These are phyloP conservation scores for Diaporthe sp. DNA, from an alignment of 2,329 filamentous ascomycete species.

Conservation along the genomic window DNA sequence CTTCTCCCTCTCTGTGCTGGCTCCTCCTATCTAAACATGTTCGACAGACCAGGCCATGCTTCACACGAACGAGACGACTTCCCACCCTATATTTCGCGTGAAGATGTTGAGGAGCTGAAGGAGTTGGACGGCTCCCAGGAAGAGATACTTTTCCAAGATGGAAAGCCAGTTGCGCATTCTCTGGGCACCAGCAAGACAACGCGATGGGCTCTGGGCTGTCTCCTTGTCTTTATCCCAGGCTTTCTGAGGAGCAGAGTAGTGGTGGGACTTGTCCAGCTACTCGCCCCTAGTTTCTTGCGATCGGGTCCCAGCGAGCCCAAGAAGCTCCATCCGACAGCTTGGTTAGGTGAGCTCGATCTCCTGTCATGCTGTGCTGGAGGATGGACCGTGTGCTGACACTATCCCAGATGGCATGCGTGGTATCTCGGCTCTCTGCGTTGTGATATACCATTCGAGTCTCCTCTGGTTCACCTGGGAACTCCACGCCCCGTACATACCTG, in stretches of 20 bases:
- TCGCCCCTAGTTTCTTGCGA: conserved; percentile 38
- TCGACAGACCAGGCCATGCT: not conserved
- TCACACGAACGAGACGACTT: conserved; percentile 7
- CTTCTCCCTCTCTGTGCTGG: not conserved
- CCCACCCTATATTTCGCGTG: conserved; percentile 11
- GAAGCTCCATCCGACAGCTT: conserved; percentile 39
- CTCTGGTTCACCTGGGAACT: conserved; percentile 39
- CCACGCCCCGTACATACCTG: conserved; percentile 30
- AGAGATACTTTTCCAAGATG: not conserved
- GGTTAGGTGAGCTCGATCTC: conserved; percentile 34
- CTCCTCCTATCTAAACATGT: not conserved
- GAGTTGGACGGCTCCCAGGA: conserved; percentile 1
- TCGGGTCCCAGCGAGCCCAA: conserved; percentile 6
- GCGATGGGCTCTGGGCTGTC: not conserved
- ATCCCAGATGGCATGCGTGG: conserved; percentile 45
- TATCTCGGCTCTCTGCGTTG: conserved; percentile 44
- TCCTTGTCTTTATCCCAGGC: not conserved
- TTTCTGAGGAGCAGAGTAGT: conserved; percentile 15
- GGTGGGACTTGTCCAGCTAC: not conserved
- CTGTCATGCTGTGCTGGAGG: not conserved
- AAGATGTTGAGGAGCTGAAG: conserved; percentile 28
- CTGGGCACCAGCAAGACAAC: not conserved
- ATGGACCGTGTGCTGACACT: not conserved
- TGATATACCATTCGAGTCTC: conserved; percentile 42
- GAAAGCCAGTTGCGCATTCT: not conserved